Base-by-base conservation (phyloP, 176 grass and related monocot genomes). In the Oryza australiensis region DNA sequence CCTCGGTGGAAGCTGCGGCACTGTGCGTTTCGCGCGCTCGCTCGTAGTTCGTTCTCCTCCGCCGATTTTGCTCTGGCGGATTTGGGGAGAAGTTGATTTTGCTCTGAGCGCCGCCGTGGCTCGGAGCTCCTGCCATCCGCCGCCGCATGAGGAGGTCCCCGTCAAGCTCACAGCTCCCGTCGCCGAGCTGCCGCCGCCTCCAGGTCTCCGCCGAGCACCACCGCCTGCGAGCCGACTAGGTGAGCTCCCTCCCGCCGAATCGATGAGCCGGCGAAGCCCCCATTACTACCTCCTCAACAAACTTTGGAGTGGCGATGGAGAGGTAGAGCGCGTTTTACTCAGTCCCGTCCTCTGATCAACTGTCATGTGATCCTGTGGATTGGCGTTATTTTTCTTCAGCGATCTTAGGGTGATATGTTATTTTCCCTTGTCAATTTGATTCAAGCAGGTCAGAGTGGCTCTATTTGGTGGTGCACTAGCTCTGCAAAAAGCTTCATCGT, bases 401-500 rank as follows among this genome's bases (percentile, higher is more conserved):
- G 11, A 77, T 73, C 26, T 82, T 85, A 60, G 23, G 26, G 0
- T 57, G 22, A 9, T 64, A 69, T 64, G 28, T 38, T 55, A 9
- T 43, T 12, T 63, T 59, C 20, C 22, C 57, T 41, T 42, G 4
- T 27, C 83, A 28, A 20, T 65, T 73, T 49, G 27, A 18, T 82
- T 59, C 32, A 43, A 3, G 43, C 87, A 89, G 72, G 42, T 65
- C 51, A 18, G 27, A 66, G 72, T 15, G 2, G 82, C 72, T 85
- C 26, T 34, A 66, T 85, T 77, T 64, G 66, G 26, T 64, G 66
- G 26, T 32, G 18, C 35, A 26, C 12, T 24, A 34, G 5, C 46
- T 67, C 7, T n/a, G 57, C 12, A 18, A 41, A 45, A n/a, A 72
- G 6, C 32, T 53, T 30, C 79, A 20, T 73, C 6, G 18, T 70